phyloP scores from a whole-genome alignment of 2,329 filamentous ascomycete species.

The Xylaria sp. region DNA sequence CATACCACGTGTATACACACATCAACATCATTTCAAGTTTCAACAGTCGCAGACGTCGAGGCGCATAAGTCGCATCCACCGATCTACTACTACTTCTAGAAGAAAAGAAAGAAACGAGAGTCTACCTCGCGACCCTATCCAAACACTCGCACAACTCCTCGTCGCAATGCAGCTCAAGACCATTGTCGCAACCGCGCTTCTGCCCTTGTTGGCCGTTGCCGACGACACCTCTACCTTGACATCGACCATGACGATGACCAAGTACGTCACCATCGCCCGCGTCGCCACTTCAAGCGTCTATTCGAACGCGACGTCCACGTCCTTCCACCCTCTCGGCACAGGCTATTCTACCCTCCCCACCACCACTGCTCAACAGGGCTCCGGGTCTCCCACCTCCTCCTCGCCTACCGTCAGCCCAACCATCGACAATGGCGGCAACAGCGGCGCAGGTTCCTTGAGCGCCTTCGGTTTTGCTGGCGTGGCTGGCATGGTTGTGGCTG shows the following conservation, averaged over 20 bases:
- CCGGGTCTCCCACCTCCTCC: slow-evolving; percentile 44
- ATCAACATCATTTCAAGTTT: slow-evolving; percentile 18
- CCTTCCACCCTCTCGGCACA: slow-evolving; percentile 51
- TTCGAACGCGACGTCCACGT: slow-evolving; percentile 36
- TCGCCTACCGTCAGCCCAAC: slow-evolving; percentile 50
- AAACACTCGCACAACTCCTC: slow-evolving; percentile 17
- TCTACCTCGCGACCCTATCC: slow-evolving; percentile 7
- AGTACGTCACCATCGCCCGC: slow-evolving; percentile 63
- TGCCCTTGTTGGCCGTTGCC: slow-evolving; percentile 66
- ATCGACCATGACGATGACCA: slow-evolving; percentile 62
- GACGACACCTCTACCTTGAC: slow-evolving; percentile 56
- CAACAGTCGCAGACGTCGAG: slow-evolving; percentile 25
- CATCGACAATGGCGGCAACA: slow-evolving; percentile 51
- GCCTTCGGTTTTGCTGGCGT: slow-evolving; percentile 62
- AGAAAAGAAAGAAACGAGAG: slow-evolving; percentile 24
- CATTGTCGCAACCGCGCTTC: slow-evolving; percentile 59
- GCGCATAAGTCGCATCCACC: slow-evolving; percentile 37
- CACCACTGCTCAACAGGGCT: slow-evolving; percentile 47
- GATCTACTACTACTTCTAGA: slow-evolving; percentile 10
- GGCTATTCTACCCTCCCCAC: slow-evolving; percentile 44
- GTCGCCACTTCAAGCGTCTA: slow-evolving; percentile 49
- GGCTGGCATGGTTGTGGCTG: slow-evolving; percentile 62
- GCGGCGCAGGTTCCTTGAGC: slow-evolving; percentile 58
- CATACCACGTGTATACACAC: slow-evolving; percentile 38
- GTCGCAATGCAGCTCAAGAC: slow-evolving; percentile 58